These are phyloP conservation scores for Clarireedia monteithiana DNA, from an alignment of 2,329 filamentous ascomycete genomes.

Conservation along the genomic window DNA sequence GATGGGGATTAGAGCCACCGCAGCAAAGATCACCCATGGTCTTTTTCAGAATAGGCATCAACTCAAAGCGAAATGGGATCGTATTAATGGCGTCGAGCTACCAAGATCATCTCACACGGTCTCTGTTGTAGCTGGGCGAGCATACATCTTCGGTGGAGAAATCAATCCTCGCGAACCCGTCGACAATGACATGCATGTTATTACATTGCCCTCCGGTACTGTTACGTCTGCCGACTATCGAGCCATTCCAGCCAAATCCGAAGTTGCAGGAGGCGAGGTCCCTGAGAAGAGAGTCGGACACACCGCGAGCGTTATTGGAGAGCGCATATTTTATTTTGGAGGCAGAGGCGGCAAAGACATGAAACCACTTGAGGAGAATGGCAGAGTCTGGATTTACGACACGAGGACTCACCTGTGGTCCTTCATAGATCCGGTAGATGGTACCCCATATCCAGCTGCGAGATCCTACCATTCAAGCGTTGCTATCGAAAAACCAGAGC, in stretches of 20 bases:
- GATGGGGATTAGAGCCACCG: constrained; percentile 23
- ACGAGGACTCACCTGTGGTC: constrained; percentile 57
- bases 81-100: constrained; percentile 45
- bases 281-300: constrained; percentile 67
- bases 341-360: constrained; percentile 65
- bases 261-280: constrained; percentile 36
- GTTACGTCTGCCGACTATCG: constrained; percentile 51
- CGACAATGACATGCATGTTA: constrained; percentile 64
- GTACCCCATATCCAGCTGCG: constrained; percentile 47
- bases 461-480: constrained; percentile 65
- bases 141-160: constrained; percentile 74
- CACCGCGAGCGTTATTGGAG: constrained; percentile 59
- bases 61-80: constrained; percentile 53
- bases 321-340: constrained; percentile 72
- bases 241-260: constrained; percentile 41
- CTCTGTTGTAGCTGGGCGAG: constrained; percentile 48
- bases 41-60: constrained; percentile 24
- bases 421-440: constrained; percentile 47
- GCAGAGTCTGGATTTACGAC: constrained; percentile 70
- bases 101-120: constrained; percentile 69
- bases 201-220: constrained; percentile 52
- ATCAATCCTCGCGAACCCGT: constrained; percentile 55
- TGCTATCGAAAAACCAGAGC: constrained; percentile 44
- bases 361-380: constrained; percentile 64
- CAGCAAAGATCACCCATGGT: constrained; percentile 18